phyloP scores from a whole-genome alignment of 352 stramenopile species.

The Pythium grandisporangium region DNA sequence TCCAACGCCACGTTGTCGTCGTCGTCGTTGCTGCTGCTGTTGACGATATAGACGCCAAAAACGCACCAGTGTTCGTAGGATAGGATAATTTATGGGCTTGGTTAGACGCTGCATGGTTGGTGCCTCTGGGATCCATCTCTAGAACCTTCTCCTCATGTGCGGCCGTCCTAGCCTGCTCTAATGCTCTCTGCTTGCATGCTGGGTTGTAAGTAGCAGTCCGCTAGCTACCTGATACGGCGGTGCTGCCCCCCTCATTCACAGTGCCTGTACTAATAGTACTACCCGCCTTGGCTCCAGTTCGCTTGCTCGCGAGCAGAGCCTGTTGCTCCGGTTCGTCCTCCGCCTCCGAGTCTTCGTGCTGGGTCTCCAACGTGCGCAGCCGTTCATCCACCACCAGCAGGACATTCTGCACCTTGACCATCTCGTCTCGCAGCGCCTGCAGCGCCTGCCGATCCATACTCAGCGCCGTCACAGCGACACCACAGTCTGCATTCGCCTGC shows the following conservation, averaged over 20 bases:
- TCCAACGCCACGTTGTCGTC: no score
- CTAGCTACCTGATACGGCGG: slow-evolving; percentile 7
- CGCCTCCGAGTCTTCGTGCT: slow-evolving; percentile 32
- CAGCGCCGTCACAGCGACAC: slow-evolving; percentile 24
- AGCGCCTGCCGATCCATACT: slow-evolving; percentile 41
- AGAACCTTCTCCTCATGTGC: neutral
- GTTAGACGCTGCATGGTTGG: no score
- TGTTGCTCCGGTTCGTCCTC: slow-evolving; percentile 7
- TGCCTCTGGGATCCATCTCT: no score
- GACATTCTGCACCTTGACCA: slow-evolving; percentile 70
- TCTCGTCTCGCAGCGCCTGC: slow-evolving; percentile 45
- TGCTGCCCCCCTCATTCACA: no score
- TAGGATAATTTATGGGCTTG: no score
- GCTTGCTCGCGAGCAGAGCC: slow-evolving; percentile 6
- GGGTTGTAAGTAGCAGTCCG: slow-evolving; percentile 5
- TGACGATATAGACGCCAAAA: no score
- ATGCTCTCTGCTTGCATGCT: neutral
- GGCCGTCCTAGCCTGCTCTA: neutral
- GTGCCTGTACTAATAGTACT: no score
- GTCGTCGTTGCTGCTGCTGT: no score
- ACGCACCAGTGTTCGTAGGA: no score
- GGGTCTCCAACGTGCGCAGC: slow-evolving; percentile 45
- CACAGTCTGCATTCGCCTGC: slow-evolving; percentile 17
- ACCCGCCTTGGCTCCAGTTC: no score
- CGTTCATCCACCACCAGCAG: slow-evolving; percentile 69